Base-by-base conservation (phyloP, 805 yeast species). In the Starmera quercuum region DNA sequence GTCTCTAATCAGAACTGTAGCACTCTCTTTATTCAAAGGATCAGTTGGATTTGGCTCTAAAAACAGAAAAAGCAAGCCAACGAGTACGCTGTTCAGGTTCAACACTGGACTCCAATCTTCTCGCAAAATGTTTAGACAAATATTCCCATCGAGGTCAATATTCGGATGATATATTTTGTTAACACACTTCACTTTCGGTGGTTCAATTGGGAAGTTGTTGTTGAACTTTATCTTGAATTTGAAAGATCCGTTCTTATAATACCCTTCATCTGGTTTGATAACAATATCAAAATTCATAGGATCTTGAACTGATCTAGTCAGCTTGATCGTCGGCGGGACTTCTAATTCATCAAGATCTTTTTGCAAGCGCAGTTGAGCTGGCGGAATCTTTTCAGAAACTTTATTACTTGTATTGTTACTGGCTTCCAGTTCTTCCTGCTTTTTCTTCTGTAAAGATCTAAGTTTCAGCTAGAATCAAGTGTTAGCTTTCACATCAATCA, bases 51-150 rank as follows among this genome's bases (percentile, higher is more conserved):
- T 90, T 7, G 97, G 95, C 45, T 90, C 97, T 34, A 85, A 61
- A 46, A 90, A 87, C 40, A 90, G 66, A 52, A 81, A 87, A 48
- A 87, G 73, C 34, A 90, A 66, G 0, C 98, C 97, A 26, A 88
- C 78, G 36, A 88, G 67, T 7, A 90, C 78, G 5, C 88, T 69
- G 52, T 83, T 85, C 50, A 90, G 61, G 38, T 82, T 83, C 44
- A 90, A 64, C 0, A 87, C 95, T 0, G 98, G 97, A 20, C 87
- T 78, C 98, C 98, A 90, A 55, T 90, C 97, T 54, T 88, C 95
- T 45, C 97, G 66, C 38, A 90, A 64, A 23, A 90, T 88, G 53
- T 90, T 90, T 39, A 90, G 67, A 53, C 98, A 90, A 6, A 90
- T 83, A 51, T 87, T 90, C 0, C 97, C 97, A 29, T 83, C 81